These are phyloP conservation scores for Tulasnella sp. DNA, from an alignment of 768 basidiomycete species.

Conservation along the genomic window DNA sequence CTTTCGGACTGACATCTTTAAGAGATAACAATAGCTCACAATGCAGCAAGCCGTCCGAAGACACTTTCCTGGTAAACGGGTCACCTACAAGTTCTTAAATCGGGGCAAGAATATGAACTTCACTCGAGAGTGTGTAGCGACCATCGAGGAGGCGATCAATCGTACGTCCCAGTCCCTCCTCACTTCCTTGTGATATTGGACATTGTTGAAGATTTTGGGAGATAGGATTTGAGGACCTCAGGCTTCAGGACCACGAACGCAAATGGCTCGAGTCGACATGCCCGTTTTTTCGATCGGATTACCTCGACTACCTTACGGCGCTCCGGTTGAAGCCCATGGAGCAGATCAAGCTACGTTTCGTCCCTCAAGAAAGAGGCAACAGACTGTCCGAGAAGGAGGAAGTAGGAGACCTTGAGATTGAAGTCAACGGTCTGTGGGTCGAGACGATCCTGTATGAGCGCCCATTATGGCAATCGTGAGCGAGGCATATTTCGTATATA, in stretches of 20 bases:
- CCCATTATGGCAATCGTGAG: slow-evolving; percentile 88
- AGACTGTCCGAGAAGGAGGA: slow-evolving; percentile 4
- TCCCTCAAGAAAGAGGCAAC: slow-evolving; percentile 31
- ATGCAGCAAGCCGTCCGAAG: slow-evolving; percentile 89
- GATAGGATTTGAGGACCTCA: slow-evolving; percentile 58
- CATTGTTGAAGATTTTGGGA: too few species aligned
- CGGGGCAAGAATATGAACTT: slow-evolving; percentile 57
- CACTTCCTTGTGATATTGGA: neutral
- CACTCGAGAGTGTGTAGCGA: slow-evolving; percentile 51
- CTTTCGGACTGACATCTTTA: neutral
- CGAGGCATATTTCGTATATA: slow-evolving; percentile 77
- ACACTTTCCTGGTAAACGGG: slow-evolving; percentile 59
- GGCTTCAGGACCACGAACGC: slow-evolving; percentile 50
- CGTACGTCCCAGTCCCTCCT: slow-evolving; percentile 33
- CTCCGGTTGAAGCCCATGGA: slow-evolving; percentile 61
- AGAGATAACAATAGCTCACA: too few species aligned
- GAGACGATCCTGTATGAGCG: slow-evolving; percentile 91
- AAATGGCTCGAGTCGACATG: slow-evolving; percentile 56
- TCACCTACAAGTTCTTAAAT: slow-evolving; percentile 73
- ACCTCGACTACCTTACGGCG: slow-evolving; percentile 62
- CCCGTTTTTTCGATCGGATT: slow-evolving; percentile 59
- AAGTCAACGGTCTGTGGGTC: slow-evolving; percentile 59
- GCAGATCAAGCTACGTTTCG: slow-evolving; percentile 57
- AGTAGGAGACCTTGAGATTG: slow-evolving; percentile 60
- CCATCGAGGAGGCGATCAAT: slow-evolving; percentile 44